Base-by-base conservation (phyloP, 768 basidiomycete species). In the Strobilomyces confusus region DNA sequence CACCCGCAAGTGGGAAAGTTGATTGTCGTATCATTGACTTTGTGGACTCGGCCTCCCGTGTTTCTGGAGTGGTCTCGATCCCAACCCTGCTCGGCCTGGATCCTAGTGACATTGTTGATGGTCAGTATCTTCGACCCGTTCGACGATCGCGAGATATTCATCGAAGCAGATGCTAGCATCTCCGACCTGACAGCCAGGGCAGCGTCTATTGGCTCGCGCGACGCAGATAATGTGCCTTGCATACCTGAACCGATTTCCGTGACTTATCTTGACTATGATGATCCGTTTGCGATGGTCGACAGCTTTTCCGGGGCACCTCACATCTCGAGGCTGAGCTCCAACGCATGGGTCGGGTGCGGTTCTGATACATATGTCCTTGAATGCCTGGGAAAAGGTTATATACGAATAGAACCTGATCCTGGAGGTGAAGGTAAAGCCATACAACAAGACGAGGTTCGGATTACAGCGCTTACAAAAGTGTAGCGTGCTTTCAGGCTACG, bases 1-100 rank as follows among this genome's bases (percentile, higher is more conserved):
- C 90, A 3, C 88, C 90, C 9, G 65, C 65, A 9, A 92, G 89
- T 0, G 88, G 84, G 48, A 98, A 98, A 69, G 59, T 66, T 42
- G 83, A 95, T 64, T 98, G 95, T 67, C 83, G 80, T 13, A 83
- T 98, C 53, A 89, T 98, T 57, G 95, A 98, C 66, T 88, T 97
- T 57, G 92, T 94, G 15, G 92, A 95, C 63, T 86, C 81, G 36
- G 74, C 81, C 20, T 74, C 73, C 34, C 80, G 86, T 9, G 80
- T 92, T 4, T 66, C 79, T 9, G 91, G 92, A 12, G 74, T 94
- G 25, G 73, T 93, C 23, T 89, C 84, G 15, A 77, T 81, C 12
- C 94, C 95, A 0, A 91, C 88, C 8, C 71, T 98, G 12, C 89
- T 94, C 63, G 95, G 95, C 0, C 70, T 98, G 5, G 84, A 90